Conservation (phyloP, 2,329 filamentous ascomycete genomes). For the Cadophora sp. region DNA sequence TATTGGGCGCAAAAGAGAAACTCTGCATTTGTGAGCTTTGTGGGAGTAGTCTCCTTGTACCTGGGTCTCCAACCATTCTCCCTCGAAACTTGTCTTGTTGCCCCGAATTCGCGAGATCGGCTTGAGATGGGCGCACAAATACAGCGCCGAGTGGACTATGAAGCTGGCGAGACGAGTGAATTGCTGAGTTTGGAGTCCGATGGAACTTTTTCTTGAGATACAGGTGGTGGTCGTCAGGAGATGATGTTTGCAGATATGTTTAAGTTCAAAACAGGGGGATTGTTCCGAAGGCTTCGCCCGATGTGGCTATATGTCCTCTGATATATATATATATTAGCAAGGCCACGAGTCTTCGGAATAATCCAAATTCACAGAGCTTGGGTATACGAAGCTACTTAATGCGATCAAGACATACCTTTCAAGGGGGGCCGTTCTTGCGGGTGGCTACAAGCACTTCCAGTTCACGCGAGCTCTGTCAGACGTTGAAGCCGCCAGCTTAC, state of each 20-base stretch:
- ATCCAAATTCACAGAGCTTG: slow-evolving; percentile 30
- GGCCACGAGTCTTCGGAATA: slow-evolving; percentile 37
- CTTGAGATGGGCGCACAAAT: slow-evolving; percentile 5
- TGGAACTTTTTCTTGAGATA: slow-evolving; percentile 1
- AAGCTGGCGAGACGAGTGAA: background rate
- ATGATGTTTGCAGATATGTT: slow-evolving; percentile 34
- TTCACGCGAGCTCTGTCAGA: slow-evolving; percentile 24
- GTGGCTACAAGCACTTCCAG: slow-evolving; percentile 25
- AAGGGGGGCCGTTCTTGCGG: slow-evolving; percentile 21
- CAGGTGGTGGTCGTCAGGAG: slow-evolving; percentile 22
- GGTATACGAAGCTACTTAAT: slow-evolving; percentile 36
- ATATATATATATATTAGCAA: slow-evolving; percentile 33
- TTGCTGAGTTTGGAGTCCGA: background rate
- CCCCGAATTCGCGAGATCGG: background rate
- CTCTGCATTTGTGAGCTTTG: slow-evolving; percentile 75
- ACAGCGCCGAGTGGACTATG: background rate
- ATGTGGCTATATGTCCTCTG: slow-evolving; percentile 33
- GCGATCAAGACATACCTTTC: slow-evolving; percentile 40
- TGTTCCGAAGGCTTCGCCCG: slow-evolving; percentile 32
- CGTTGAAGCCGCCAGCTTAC: slow-evolving; percentile 29
- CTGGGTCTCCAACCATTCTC: slow-evolving; percentile 68
- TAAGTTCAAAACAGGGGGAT: slow-evolving; percentile 33
- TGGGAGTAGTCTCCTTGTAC: slow-evolving; percentile 66
- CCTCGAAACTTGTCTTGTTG: slow-evolving; percentile 20
- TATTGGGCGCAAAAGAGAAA: slow-evolving; percentile 76